phyloP scores from a whole-genome alignment of 2,329 filamentous ascomycete species.

The Venturia asperata region DNA sequence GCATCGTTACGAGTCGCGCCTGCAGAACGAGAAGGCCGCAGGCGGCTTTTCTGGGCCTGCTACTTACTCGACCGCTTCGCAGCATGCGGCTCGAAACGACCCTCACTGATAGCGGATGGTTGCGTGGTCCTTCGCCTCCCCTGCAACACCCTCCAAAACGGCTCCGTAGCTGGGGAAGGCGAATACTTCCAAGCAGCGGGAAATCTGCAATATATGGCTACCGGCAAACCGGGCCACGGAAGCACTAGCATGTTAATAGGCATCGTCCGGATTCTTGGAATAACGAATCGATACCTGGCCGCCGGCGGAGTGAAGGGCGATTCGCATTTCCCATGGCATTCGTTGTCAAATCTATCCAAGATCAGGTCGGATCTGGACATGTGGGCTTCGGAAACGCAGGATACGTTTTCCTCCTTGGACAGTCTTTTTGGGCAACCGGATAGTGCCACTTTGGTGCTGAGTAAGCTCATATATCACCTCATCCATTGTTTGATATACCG shows the following conservation, averaged over 20 bases:
- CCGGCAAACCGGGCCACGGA: slow-evolving; percentile 63
- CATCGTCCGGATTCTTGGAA: slow-evolving; percentile 73
- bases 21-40: slow-evolving; percentile 65
- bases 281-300: slow-evolving; percentile 76
- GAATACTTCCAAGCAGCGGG: slow-evolving; percentile 74
- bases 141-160: slow-evolving; percentile 59
- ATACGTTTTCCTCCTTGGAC: slow-evolving; percentile 69
- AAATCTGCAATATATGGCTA: slow-evolving; percentile 66
- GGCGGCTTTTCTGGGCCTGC: slow-evolving; percentile 82
- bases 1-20: slow-evolving; percentile 53
- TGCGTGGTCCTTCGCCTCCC: slow-evolving; percentile 69
- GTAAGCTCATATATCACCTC: slow-evolving; percentile 80
- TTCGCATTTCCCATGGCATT: slow-evolving; percentile 86
- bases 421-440: slow-evolving; percentile 70
- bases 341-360: slow-evolving; percentile 75
- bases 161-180: slow-evolving; percentile 60
- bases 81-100: slow-evolving; percentile 72
- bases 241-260: slow-evolving; percentile 77
- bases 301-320: slow-evolving; percentile 82
- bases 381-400: slow-evolving; percentile 76
- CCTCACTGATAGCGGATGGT: slow-evolving; percentile 72
- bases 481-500: slow-evolving; percentile 82
- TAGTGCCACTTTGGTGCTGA: slow-evolving; percentile 69
- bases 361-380: slow-evolving; percentile 78
- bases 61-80: slow-evolving; percentile 82